Percentiles rank a stretch among this genome's conserved stretches.
Conservation (phyloP, 345 rosid genomes). For the Hibiscus mutabilis region DNA sequence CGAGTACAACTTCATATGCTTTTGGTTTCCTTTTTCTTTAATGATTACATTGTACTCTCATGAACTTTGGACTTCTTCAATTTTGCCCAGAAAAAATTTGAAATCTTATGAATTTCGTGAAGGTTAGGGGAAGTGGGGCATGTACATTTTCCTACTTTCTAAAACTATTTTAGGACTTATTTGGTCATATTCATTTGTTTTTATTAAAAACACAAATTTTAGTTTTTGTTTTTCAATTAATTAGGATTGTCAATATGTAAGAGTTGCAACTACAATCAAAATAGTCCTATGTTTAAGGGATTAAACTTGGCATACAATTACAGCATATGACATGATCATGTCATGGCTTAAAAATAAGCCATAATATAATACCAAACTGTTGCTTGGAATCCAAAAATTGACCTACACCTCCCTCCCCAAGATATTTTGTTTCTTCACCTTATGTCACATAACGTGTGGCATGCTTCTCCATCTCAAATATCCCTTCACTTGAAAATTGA, state of each 20-base stretch:
- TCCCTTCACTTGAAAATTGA: not conserved
- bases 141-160: not conserved
- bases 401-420: not conserved
- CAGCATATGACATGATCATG: not conserved
- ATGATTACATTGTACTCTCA: not conserved
- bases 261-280: not conserved
- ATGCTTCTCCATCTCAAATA: not conserved
- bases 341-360: not conserved
- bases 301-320: not conserved
- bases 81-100: not conserved
- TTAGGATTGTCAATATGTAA: not conserved
- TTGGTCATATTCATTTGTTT: not conserved
- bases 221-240: not conserved
- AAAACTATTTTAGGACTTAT: not conserved
- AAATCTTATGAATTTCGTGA: not conserved
- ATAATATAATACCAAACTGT: slow-evolving; percentile 3
- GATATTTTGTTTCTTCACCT: slow-evolving; percentile 3
- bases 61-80: not conserved
- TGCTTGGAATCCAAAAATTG: slow-evolving; percentile 7
- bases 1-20: not conserved
- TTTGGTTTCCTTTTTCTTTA: not conserved
- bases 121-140: not conserved
- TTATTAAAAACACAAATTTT: not conserved
- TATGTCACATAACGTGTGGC: slow-evolving; percentile 1
- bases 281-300: not conserved